Conservation (phyloP, 106 monocot species). For the Xerophyta viscosa region DNA sequence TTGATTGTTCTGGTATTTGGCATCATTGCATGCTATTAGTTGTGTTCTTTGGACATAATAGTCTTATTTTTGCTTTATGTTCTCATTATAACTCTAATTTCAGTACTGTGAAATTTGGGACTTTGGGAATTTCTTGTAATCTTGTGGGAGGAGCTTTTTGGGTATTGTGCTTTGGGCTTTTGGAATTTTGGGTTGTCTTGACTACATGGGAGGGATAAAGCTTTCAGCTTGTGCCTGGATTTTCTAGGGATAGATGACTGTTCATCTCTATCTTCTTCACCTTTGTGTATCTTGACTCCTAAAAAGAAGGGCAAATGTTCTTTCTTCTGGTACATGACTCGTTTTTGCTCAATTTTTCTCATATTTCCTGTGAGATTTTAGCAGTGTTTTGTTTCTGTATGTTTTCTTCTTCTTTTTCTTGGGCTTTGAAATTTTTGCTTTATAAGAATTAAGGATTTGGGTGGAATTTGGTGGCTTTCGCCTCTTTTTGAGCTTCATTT, state of each 20-base stretch:
- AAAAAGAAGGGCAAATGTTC: background rate
- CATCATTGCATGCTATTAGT: background rate
- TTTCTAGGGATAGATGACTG: background rate
- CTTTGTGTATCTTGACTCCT: too few relatives aligned
- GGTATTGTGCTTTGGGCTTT: constrained; percentile 6
- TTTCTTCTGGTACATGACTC: background rate
- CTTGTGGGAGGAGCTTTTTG: constrained; percentile 7
- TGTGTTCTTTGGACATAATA: too few relatives aligned
- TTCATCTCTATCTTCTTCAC: background rate
- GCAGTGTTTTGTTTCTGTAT: too few relatives aligned
- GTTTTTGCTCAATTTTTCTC: background rate
- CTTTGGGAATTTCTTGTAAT: background rate
- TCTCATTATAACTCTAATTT: too few relatives aligned
- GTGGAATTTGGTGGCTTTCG: too few relatives aligned
- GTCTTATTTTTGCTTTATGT: background rate
- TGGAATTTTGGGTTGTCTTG: constrained; percentile 7
- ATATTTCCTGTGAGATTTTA: background rate
- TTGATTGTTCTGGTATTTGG: background rate
- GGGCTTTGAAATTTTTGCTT: too few relatives aligned
- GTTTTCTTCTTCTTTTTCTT: too few relatives aligned
- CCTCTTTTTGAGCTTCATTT: too few relatives aligned
- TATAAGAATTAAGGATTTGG: too few relatives aligned
- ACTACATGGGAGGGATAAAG: constrained; percentile 4
- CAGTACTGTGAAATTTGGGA: constrained; percentile 2
- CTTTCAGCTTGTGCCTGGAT: constrained; percentile 1